phyloP scores from a whole-genome alignment of 768 basidiomycete species.

The Boletus subparvulus region DNA sequence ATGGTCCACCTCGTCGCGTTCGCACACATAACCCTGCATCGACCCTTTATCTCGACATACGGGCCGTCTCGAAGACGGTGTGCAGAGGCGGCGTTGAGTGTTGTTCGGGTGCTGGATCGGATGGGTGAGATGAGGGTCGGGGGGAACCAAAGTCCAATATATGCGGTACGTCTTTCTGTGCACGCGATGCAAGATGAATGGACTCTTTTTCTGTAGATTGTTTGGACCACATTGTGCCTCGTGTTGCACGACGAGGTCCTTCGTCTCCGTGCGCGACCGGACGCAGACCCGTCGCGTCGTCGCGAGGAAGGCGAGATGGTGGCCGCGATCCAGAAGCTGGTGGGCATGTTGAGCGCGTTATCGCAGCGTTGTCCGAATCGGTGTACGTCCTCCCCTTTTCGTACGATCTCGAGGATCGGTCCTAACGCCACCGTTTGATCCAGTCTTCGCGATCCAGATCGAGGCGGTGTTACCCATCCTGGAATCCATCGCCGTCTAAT shows the following conservation, averaged over 20 bases:
- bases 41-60: slow-evolving; percentile 16
- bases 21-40: slow-evolving; percentile 26
- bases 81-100: slow-evolving; percentile 13
- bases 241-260: slow-evolving; percentile 22
- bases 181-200: neutral
- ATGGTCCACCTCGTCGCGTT: slow-evolving; percentile 24
- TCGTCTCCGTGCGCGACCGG: slow-evolving; percentile 13
- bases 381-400: slow-evolving; percentile 16
- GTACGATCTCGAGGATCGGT: neutral
- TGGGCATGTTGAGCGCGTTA: slow-evolving; percentile 14
- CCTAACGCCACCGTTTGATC: neutral
- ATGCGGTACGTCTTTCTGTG: slow-evolving; percentile 5
- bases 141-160: slow-evolving; percentile 16
- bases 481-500: slow-evolving; percentile 16
- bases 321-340: slow-evolving; percentile 16
- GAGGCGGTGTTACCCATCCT: slow-evolving; percentile 27
- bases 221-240: slow-evolving; percentile 25
- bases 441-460: slow-evolving; percentile 25
- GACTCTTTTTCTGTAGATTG: slow-evolving; percentile 8
- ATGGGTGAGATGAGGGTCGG: slow-evolving; percentile 2
- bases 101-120: slow-evolving; percentile 17
- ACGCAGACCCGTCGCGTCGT: slow-evolving; percentile 2
- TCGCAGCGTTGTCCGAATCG: slow-evolving; percentile 17
- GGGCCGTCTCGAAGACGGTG: slow-evolving; percentile 15
- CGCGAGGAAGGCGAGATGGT: slow-evolving; percentile 15